Base-by-base conservation (phyloP, 2,329 filamentous ascomycete species). In the Penicillium sp. region DNA sequence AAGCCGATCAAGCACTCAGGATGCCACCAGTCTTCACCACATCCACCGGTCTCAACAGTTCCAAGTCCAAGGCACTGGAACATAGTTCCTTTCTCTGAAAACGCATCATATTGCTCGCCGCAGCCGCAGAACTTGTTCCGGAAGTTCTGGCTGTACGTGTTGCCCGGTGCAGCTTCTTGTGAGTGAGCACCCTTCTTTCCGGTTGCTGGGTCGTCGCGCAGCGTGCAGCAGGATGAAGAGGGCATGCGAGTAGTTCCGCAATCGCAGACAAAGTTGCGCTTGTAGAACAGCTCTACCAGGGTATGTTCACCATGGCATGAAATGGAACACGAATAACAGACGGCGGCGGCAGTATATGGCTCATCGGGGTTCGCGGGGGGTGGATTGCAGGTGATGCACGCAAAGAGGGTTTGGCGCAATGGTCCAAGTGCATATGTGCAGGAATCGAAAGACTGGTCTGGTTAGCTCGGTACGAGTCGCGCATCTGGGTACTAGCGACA, bases 11-110 rank as follows among this genome's bases (percentile, higher is more conserved):
- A 78, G 69, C 93, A 97, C 58, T 94, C 92, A 0, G 93, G 91
- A 76, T 97, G 93, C 82, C 91, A 97, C 93, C 93, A 97, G 69
- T 97, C 93, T 76, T 97, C 93, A 11, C 93, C 93, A 74, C 93
- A 97, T 4, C 92, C 93, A 14, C 92, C 92, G 1, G 88, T 87
- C 62, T 93, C 89, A 11, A 84, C 81, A 0, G 86, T 88, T 1
- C 91, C 92, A 1, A 97, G 78, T 0, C 93, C 93, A 2, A 97
- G 74, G 69, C 94, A 99, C 73, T 99, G 94, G 65, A 95, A 99
- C 94, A 99, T 99, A 38, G 92, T 97, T 0, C 93, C 93, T 65
- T 93, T 95, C 71, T 99, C 92, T 69, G 90, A 82, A 45, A 93
- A 84, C 0, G 93, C 86, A 70, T 97, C 89, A 70, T 99, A 99